Evolutionary conservation across 495 filamentous ascomycete genomes (phyloP).

Genomic region (Rhypophila decipiens): DNA sequence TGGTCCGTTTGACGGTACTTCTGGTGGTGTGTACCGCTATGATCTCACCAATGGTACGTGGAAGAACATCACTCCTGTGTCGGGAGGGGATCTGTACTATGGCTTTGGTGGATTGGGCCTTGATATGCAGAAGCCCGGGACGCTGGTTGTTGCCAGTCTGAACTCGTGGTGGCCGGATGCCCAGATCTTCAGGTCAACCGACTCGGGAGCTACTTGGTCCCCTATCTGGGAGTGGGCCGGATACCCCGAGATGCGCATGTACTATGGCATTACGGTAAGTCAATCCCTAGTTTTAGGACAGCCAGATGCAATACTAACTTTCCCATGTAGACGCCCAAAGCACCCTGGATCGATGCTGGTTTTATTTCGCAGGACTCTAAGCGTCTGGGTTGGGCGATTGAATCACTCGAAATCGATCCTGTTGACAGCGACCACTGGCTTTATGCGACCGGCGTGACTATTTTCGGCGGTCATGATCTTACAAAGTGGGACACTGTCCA

Average conservation of each 20-base stretch:
- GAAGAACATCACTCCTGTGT: constrained; percentile 50
- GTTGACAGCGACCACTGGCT: constrained; percentile 55
- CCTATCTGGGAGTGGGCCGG: constrained; percentile 44
- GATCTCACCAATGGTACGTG: constrained; percentile 42
- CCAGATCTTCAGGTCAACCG: constrained; percentile 45
- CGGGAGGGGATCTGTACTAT: constrained; percentile 34
- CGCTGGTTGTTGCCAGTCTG: constrained; percentile 48
- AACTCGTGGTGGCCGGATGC: constrained; percentile 58
- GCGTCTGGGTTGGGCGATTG: constrained; percentile 59
- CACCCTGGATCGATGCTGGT: constrained; percentile 43
- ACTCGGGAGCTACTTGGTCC: constrained; percentile 50
- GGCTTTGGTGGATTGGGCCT: constrained; percentile 53
- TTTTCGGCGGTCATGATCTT: constrained; percentile 48
- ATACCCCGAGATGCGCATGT: constrained; percentile 41
- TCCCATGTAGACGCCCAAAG: constrained; percentile 26
- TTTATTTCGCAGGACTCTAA: constrained; percentile 41
- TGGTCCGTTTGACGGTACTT: constrained; percentile 50
- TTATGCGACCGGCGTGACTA: constrained; percentile 50
- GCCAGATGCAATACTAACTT: too few relatives aligned
- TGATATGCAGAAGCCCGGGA: constrained; percentile 49
- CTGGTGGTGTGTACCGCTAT: constrained; percentile 47
- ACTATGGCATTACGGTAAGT: constrained; percentile 39
- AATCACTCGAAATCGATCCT: constrained; percentile 53
- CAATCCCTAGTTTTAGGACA: too few relatives aligned
- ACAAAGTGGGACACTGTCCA: constrained; percentile 45